Conservation (phyloP, 257 asterid genomes). For the Misopates orontium region DNA sequence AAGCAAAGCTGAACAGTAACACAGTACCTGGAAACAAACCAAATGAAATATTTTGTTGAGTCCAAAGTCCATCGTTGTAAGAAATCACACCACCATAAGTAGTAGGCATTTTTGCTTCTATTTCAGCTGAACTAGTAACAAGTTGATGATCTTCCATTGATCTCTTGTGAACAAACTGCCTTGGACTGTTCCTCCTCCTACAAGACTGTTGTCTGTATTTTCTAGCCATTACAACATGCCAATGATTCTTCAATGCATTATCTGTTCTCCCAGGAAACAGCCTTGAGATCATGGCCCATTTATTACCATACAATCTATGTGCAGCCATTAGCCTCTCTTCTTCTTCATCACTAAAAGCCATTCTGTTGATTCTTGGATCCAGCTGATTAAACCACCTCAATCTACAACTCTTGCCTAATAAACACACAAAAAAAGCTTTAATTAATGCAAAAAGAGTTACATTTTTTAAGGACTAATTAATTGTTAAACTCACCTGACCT, state of each 20-base stretch:
- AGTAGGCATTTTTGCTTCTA: no score
- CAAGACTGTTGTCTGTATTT: conserved; percentile 79
- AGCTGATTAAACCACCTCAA: conserved; percentile 90
- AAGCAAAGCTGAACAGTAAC: no score
- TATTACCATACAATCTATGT: conserved; percentile 80
- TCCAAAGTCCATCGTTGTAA: conserved; percentile 33
- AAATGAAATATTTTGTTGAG: conserved; percentile 41
- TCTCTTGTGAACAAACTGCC: conserved; percentile 51
- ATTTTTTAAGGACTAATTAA: not conserved
- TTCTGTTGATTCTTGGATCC: conserved; percentile 80
- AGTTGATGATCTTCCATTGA: conserved; percentile 28
- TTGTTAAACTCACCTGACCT: conserved; percentile 55
- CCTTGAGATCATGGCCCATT: conserved; percentile 93
- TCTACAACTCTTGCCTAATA: conserved; percentile 78
- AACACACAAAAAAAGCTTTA: not conserved
- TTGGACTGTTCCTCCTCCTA: conserved; percentile 69
- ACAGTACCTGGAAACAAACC: conserved; percentile 58
- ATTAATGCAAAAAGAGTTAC: not conserved
- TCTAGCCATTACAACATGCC: conserved; percentile 94
- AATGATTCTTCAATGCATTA: conserved; percentile 86
- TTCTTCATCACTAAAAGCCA: conserved; percentile 84
- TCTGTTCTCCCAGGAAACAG: conserved; percentile 91
- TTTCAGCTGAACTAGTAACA: not conserved
- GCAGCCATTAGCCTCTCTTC: conserved; percentile 90
- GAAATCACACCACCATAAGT: conserved; percentile 26